Evolutionary conservation across 2,329 filamentous ascomycete species (phyloP).

Genomic region (Claviceps sp.): DNA sequence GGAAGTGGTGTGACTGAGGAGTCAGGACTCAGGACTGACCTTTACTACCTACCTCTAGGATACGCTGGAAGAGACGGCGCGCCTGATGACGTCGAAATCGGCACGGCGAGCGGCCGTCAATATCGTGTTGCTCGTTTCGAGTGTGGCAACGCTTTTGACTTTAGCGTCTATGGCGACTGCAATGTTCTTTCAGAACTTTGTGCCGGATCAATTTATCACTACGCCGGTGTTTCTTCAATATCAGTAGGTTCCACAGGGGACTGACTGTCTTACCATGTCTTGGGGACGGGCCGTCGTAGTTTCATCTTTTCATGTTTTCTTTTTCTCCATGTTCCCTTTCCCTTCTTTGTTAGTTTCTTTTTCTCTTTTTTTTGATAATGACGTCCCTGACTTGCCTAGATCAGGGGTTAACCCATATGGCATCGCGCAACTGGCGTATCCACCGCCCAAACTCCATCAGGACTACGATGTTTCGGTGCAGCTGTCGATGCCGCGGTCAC

Average conservation of each 20-base stretch:
- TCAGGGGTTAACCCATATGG: constrained; percentile 40
- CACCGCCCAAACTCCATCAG: constrained; percentile 54
- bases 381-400: constrained; percentile 17
- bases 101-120: constrained; percentile 37
- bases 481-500: constrained; percentile 66
- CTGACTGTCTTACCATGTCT: too few species aligned
- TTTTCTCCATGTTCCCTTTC: too few species aligned
- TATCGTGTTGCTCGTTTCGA: constrained; percentile 28
- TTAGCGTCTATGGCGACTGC: constrained; percentile 36
- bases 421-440: constrained; percentile 29
- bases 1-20: too few species aligned
- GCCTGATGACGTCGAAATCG: constrained; percentile 34
- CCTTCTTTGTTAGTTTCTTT: too few species aligned
- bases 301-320: background rate
- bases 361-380: background rate
- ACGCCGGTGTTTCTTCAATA: constrained; percentile 45
- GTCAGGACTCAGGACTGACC: too few species aligned
- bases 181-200: constrained; percentile 41
- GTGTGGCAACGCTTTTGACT: constrained; percentile 30
- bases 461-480: constrained; percentile 72
- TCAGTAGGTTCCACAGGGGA: constrained; percentile 27
- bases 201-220: constrained; percentile 40
- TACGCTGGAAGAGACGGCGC: constrained; percentile 21
- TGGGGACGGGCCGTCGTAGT: background rate
- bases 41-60: constrained; percentile 13